Evolutionary conservation across 768 basidiomycete genomes (phyloP).

Genomic region (Boletus fagicola): DNA sequence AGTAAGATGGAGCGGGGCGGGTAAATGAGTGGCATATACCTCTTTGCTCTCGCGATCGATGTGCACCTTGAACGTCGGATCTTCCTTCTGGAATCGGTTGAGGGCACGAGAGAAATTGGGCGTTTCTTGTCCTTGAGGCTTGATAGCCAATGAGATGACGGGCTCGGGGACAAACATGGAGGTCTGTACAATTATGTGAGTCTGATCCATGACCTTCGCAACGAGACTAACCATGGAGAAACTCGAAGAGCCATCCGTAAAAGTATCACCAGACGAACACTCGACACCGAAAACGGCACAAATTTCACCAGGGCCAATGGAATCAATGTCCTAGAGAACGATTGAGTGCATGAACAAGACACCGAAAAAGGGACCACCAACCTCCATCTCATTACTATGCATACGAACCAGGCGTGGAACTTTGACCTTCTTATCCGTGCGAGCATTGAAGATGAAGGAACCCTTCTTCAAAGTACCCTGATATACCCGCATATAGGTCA

Average conservation of each 20-base stretch:
- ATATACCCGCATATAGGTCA: slow-evolving; percentile 98
- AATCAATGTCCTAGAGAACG: slow-evolving; percentile 74
- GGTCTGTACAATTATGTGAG: slow-evolving; percentile 50
- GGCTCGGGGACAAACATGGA: slow-evolving; percentile 99
- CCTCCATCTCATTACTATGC: slow-evolving; percentile 99
- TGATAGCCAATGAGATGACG: slow-evolving; percentile 93
- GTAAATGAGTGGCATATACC: slow-evolving; percentile 39
- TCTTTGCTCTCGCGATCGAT: slow-evolving; percentile 93
- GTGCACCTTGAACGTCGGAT: slow-evolving; percentile 98
- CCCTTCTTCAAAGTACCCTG: slow-evolving; percentile 91
- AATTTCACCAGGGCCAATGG: slow-evolving; percentile 96
- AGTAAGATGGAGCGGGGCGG: neutral
- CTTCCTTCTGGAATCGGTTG: slow-evolving; percentile 97
- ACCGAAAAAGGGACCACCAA: slow-evolving; percentile 30
- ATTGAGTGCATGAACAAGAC: neutral
- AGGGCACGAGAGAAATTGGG: slow-evolving; percentile 97
- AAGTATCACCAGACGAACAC: slow-evolving; percentile 96
- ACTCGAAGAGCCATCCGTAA: slow-evolving; percentile 86
- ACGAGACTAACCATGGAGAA: slow-evolving; percentile 80
- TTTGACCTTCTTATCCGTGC: slow-evolving; percentile 96
- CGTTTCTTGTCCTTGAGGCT: slow-evolving; percentile 87
- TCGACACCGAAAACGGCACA: slow-evolving; percentile 99
- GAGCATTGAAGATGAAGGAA: slow-evolving; percentile 81
- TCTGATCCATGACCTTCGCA: neutral
- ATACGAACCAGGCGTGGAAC: slow-evolving; percentile 94